phyloP scores from a whole-genome alignment of 495 filamentous ascomycete species.

The Aspergillus sclerotiicarbonarius region DNA sequence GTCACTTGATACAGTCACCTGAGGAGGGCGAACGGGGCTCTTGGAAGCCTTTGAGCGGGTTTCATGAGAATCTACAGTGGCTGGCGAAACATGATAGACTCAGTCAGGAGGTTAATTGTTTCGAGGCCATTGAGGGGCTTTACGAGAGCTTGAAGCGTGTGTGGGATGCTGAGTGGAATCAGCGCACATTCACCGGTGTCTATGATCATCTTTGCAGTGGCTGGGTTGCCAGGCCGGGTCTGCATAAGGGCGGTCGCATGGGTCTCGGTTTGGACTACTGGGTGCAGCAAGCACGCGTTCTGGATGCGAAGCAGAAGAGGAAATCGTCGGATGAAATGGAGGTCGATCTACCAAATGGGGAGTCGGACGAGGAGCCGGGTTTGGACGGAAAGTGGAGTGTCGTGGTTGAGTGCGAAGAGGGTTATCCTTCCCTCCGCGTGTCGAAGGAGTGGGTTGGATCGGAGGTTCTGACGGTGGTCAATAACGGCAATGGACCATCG shows the following conservation, averaged over 20 bases:
- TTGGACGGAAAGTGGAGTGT: conserved; percentile 34
- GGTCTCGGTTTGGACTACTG: conserved; percentile 86
- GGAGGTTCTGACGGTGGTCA: conserved; percentile 30
- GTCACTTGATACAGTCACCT: conserved; percentile 44
- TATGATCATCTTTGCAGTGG: conserved; percentile 49
- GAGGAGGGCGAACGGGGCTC: conserved; percentile 37
- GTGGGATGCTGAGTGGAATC: conserved; percentile 50
- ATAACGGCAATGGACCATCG: conserved; percentile 24
- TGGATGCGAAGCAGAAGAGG: conserved; percentile 35
- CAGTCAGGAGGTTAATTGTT: conserved; percentile 80
- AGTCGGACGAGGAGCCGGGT: conserved; percentile 20
- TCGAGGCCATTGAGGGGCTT: conserved; percentile 83
- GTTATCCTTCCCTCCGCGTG: conserved; percentile 47
- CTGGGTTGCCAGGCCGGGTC: conserved; percentile 69
- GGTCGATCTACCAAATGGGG: conserved; percentile 31
- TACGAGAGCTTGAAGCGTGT: conserved; percentile 66
- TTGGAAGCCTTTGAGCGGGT: conserved; percentile 63
- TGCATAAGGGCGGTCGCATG: conserved; percentile 70
- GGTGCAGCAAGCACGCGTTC: conserved; percentile 59
- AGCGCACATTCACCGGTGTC: conserved; percentile 39
- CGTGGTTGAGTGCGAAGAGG: conserved; percentile 48
- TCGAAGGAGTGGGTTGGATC: conserved; percentile 45
- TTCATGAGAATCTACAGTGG: conserved; percentile 77
- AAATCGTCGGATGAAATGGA: conserved; percentile 37
- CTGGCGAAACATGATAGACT: conserved; percentile 77